Evolutionary conservation across 345 rosid genomes (phyloP).

Genomic region (Limnanthes douglasii): DNA sequence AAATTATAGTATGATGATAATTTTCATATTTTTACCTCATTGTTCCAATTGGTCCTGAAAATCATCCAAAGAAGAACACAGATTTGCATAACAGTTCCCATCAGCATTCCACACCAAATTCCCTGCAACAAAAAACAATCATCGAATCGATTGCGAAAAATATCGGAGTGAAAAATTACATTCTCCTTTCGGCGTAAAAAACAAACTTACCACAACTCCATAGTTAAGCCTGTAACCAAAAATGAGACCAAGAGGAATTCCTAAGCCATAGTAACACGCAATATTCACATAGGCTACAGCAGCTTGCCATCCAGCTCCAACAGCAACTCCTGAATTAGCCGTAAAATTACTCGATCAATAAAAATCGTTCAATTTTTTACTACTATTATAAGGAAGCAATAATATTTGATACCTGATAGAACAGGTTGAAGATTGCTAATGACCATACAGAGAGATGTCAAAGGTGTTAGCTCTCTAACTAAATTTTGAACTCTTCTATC

Average conservation of each 20-base stretch:
- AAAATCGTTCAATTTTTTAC: too few species aligned
- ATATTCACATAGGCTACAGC: constrained; percentile 45
- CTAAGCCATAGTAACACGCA: constrained; percentile 44
- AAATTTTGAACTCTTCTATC: constrained; percentile 24
- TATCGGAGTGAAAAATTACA: too few species aligned
- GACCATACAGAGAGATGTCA: constrained; percentile 37
- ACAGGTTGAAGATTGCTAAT: constrained; percentile 55
- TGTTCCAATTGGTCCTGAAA: constrained; percentile 34
- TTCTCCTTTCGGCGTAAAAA: too few species aligned
- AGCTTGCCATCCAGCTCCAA: constrained; percentile 75
- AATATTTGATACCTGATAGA: constrained; percentile 74
- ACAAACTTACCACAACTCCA: constrained; percentile 33
- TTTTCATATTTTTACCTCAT: constrained; percentile 18
- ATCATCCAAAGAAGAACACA: constrained; percentile 22
- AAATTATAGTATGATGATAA: not conserved
- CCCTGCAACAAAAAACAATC: constrained; percentile 15
- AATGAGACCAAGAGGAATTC: constrained; percentile 43
- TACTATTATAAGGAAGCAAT: too few species aligned
- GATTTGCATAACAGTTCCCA: constrained; percentile 29
- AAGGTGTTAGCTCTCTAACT: constrained; percentile 38
- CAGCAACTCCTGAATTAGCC: constrained; percentile 26
- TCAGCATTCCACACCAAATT: constrained; percentile 37
- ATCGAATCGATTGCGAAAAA: not conserved
- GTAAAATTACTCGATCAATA: not conserved
- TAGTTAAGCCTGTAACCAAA: constrained; percentile 31